Conservation (phyloP, 1,284 basidiomycete species). For the Cryptococcus sp. region DNA sequence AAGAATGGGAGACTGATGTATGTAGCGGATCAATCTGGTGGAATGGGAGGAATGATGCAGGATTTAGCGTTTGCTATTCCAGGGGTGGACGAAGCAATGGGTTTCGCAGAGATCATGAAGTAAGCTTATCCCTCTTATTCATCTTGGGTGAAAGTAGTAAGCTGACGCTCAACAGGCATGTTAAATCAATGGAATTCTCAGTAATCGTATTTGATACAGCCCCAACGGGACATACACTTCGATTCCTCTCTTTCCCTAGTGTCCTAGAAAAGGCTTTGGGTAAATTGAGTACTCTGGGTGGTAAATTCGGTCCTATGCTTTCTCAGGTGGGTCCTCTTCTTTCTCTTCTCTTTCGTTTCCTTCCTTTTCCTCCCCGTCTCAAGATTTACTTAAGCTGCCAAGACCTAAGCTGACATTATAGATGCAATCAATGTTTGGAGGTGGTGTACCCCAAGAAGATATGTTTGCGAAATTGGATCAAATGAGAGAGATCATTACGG, state of each 20-base stretch:
- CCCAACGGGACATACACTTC: slow-evolving; percentile 95
- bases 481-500: slow-evolving; percentile 95
- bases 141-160: too few species aligned
- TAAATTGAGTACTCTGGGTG: slow-evolving; percentile 86
- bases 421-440: slow-evolving; percentile 93
- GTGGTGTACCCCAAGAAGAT: slow-evolving; percentile 78
- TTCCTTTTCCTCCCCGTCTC: too few species aligned
- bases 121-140: slow-evolving; percentile 46
- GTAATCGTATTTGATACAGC: slow-evolving; percentile 99
- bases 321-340: slow-evolving; percentile 59
- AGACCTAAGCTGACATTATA: slow-evolving; percentile 35
- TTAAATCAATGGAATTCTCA: slow-evolving; percentile 99
- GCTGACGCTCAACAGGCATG: slow-evolving; percentile 62
- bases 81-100: slow-evolving; percentile 99
- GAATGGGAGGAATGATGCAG: slow-evolving; percentile 99
- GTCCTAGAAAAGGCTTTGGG: slow-evolving; percentile 96
- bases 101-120: slow-evolving; percentile 99
- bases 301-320: slow-evolving; percentile 95
- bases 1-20: not conserved
- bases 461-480: slow-evolving; percentile 98
- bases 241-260: slow-evolving; percentile 95
- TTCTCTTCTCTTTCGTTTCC: not conserved
- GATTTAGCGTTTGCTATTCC: slow-evolving; percentile 98
- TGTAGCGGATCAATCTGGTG: slow-evolving; percentile 55
- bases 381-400: too few species aligned